Conservation (phyloP, 192 early-diverging fungal species). For the Entophlyctis helioformis region DNA sequence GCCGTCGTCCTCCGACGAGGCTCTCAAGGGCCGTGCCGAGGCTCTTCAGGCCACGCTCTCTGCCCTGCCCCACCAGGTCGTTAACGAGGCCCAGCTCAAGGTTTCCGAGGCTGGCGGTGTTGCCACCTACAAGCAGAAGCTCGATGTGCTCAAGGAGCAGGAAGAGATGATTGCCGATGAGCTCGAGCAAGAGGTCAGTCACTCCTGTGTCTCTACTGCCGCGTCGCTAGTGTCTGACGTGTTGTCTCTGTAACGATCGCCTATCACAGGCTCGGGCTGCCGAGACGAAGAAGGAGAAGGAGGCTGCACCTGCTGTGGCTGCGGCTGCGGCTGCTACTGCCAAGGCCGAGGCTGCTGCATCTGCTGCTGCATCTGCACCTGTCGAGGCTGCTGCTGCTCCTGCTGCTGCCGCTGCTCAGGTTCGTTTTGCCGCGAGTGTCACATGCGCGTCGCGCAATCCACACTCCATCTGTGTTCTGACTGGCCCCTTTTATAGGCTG, state of each 20-base stretch:
- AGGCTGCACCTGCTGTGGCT: conserved; percentile 18
- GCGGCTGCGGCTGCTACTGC: conserved; percentile 1
- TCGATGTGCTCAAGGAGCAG: conserved; percentile 89
- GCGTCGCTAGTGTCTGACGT: too few species aligned
- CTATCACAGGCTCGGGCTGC: conserved; percentile 20
- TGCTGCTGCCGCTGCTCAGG: conserved; percentile 2
- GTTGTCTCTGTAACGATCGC: too few species aligned
- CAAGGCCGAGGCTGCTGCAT: conserved; percentile 6
- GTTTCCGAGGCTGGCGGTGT: conserved; percentile 79
- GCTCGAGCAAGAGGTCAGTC: conserved; percentile 54
- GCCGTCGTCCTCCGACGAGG: conserved; percentile 22
- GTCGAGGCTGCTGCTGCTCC: conserved; percentile 20
- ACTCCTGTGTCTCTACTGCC: background rate
- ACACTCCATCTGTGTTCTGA: conserved; percentile 9
- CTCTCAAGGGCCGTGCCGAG: conserved; percentile 43
- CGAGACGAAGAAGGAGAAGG: conserved; percentile 46
- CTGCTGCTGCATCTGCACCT: conserved; percentile 6
- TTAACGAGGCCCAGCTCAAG: conserved; percentile 74
- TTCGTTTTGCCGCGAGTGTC: too few species aligned
- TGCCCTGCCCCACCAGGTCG: conserved; percentile 81
- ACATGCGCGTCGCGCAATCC: too few species aligned
- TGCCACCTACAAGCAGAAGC: conserved; percentile 85
- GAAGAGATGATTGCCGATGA: conserved; percentile 96
- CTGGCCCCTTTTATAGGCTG: too few species aligned
- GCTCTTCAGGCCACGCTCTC: conserved; percentile 87